Evolutionary conservation across 306 rosid species (phyloP), one percentile per base, ranked within the genome.

Genomic region (Pterocarpus macrocarpus): DNA sequence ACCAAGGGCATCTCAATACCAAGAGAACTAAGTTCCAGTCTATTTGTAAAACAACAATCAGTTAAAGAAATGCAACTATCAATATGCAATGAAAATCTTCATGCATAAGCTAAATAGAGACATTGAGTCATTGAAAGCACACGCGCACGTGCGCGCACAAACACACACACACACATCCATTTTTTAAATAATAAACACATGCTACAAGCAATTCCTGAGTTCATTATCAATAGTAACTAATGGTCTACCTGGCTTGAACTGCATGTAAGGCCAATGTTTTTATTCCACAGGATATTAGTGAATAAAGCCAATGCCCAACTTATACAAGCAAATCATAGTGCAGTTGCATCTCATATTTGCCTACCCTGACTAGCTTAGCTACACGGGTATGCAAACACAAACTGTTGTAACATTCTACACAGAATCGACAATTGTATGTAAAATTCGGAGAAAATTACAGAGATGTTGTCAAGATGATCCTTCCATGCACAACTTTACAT

Each of bases 351-450:
- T 34, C 64, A 65, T 66, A 66, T 57, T 43, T 41, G 52, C 50
- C 45, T n/a, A 38, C 16, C 13, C 14, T 17, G 28, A 17, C 47
- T 39, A 5, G 66, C 76, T 79, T 6, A 2, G 56, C 58, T 7
- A 76, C 6, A 58, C 35, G n/a, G 38, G 64, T 36, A 69, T 63
- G 71, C 15, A 71, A 65, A 59, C 57, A 33, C 45, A 76, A 83
- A 64, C 30, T 17, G 64, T 12, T 17, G 15, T 39, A 6, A 70
- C 59, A 82, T 68, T 41, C 56, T 15, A 78, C 69, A 53, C 8
- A 58, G 5, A 58, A 69, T 9, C 17, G 28, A 62, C 55, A 32
- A 45, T 6, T 64, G 36, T 5, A 57, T 55, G 56, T 14, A 47
- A 68, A 36, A 57, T 69, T 34, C 8, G 79, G 61, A 34, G 17